Conservation (phyloP, 2,329 filamentous ascomycete species). For the Fusarium floridanum region DNA sequence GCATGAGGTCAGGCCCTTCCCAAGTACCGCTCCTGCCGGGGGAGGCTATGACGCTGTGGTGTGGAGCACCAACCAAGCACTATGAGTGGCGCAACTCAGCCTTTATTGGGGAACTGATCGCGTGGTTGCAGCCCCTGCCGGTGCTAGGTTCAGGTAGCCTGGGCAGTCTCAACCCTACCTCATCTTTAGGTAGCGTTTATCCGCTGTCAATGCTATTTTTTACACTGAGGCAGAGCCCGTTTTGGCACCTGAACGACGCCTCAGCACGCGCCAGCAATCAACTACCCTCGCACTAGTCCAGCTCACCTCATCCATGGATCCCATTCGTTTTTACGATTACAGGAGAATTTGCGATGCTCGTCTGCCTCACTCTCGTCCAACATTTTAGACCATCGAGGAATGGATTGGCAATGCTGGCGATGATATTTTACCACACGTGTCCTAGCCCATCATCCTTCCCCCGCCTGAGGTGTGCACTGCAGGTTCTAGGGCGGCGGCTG, state of each 20-base stretch:
- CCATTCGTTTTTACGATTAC: background rate
- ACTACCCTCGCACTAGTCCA: background rate
- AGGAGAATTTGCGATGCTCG: background rate
- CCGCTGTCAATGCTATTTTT: constrained; percentile 9
- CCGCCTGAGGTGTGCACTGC: background rate
- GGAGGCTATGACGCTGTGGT: constrained; percentile 32
- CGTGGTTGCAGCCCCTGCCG: constrained; percentile 34
- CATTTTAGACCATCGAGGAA: background rate
- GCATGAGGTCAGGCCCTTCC: background rate
- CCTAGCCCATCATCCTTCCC: background rate
- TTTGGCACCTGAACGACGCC: background rate
- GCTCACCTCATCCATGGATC: background rate
- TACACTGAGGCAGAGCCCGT: background rate
- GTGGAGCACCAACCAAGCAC: constrained; percentile 3
- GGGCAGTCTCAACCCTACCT: background rate
- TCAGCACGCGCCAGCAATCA: background rate
- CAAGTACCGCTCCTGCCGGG: constrained; percentile 17
- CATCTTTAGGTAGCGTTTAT: background rate
- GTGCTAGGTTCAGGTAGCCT: background rate
- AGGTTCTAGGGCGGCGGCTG: background rate
- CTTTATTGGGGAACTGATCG: constrained; percentile 46
- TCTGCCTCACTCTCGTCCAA: background rate
- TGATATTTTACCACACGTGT: background rate
- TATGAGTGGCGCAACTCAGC: constrained; percentile 18
- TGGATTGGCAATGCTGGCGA: background rate